A percentile compares a stretch with the other conserved stretches of the same genome.
These are phyloP conservation scores for Syzygium oleosum DNA, from an alignment of 345 rosid species.

Conservation along the genomic window DNA sequence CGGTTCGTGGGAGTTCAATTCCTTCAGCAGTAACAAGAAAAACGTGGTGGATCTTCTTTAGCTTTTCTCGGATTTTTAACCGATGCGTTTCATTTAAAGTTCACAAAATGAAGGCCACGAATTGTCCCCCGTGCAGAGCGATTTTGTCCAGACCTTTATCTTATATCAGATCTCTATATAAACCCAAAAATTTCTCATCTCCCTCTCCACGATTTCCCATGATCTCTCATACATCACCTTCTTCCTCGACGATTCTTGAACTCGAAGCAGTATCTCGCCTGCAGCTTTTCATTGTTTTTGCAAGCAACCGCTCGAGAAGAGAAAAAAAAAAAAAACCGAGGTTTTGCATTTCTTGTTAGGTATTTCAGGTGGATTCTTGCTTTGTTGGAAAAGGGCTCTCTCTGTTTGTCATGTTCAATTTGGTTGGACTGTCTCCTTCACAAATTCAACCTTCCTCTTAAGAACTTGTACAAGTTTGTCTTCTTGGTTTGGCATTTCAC, in stretches of 20 bases:
- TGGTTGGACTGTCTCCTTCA: neutral
- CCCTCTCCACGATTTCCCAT: neutral
- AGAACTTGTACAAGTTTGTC: neutral
- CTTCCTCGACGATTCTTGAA: neutral
- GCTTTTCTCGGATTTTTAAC: no score
- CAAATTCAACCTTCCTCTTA: neutral
- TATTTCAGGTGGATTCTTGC: constrained; percentile 51
- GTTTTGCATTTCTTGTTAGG: constrained; percentile 74
- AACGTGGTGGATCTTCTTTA: no score
- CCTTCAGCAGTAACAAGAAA: no score
- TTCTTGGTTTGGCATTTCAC: neutral
- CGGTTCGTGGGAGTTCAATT: no score
- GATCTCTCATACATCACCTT: neutral
- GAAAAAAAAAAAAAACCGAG: constrained; percentile 15
- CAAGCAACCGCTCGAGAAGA: neutral
- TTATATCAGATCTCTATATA: neutral
- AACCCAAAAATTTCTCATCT: neutral
- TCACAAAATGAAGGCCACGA: no score
- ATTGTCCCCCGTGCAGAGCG: no score
- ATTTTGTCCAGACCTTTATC: no score
- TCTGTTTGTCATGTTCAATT: neutral
- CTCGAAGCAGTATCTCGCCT: neutral
- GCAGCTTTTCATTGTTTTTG: neutral
- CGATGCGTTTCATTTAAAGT: no score
- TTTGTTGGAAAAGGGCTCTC: neutral